Evolutionary conservation across 768 basidiomycete genomes (phyloP).

Genomic region (Boletus huronensis): DNA sequence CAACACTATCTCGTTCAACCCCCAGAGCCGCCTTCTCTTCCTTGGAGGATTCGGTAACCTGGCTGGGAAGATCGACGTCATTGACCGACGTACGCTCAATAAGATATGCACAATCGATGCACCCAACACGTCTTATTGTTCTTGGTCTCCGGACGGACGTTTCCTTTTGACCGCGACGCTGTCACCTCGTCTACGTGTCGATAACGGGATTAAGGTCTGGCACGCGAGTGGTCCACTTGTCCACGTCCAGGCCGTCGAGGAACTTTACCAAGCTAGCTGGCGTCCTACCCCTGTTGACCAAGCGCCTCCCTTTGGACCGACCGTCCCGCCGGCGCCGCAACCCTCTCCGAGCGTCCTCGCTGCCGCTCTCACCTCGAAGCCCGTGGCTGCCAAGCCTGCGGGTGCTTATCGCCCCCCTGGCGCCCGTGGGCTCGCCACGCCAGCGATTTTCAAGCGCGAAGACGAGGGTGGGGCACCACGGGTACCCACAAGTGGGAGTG

Average conservation of each 20-base stretch:
- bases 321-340: constrained; percentile 65
- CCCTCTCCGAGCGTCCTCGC: constrained; percentile 56
- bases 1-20: constrained; percentile 94
- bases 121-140: constrained; percentile 89
- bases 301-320: constrained; percentile 61
- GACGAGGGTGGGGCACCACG: constrained; percentile 76
- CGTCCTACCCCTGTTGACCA: constrained; percentile 67
- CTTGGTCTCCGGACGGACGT: constrained; percentile 93
- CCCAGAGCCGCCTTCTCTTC: constrained; percentile 83
- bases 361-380: constrained; percentile 49
- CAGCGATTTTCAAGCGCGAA: constrained; percentile 85
- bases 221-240: constrained; percentile 87
- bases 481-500: constrained; percentile 48
- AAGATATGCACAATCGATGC: constrained; percentile 83
- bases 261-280: constrained; percentile 89
- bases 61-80: constrained; percentile 89
- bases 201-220: constrained; percentile 97
- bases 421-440: constrained; percentile 84
- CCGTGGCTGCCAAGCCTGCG: constrained; percentile 59
- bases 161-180: constrained; percentile 93
- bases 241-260: constrained; percentile 78
- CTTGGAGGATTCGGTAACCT: constrained; percentile 97
- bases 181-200: constrained; percentile 92
- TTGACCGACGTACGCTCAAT: constrained; percentile 80
- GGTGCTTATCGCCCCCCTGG: constrained; percentile 95